Base-by-base conservation (phyloP, 2,329 filamentous ascomycete genomes). In the Dendryphion nanum region DNA sequence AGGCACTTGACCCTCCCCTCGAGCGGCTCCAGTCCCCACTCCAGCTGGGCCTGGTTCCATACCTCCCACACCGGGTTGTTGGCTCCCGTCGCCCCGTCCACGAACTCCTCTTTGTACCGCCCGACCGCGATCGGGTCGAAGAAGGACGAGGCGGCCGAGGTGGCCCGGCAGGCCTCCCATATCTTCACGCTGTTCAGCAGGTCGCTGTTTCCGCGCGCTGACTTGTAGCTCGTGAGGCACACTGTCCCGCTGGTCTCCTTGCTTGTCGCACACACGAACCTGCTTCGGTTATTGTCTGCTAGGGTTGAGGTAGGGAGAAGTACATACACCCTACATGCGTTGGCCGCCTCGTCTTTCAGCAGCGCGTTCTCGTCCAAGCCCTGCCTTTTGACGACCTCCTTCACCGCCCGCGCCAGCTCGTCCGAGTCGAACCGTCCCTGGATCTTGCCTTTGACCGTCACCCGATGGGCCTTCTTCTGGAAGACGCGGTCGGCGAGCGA, bases 41-140 rank as follows among this genome's bases (percentile, higher is more conserved):
- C 42, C 16, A 63, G 52, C 30, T 55, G 44, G 4, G 67, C 70
- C 45, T 73, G 56, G 17, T 57, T 56, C 30, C 30, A 39, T 12
- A 39, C 30, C 30, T 32, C 30, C 12, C 53, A 41, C 12, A 71
- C 52, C 2, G 73, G 74, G 39, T 76, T 76, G 49, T 76, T 76
- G 4, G 30, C 30, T 21, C 42, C 35, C 17, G 35, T 38, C 12
- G 35, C 42, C 7, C 68, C 71, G 45, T 76, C 73, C 13, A 71
- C 53, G 40, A 68, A 74, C 0, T 24, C 30, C 32, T 52, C 33
- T 1, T 43, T 33, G 3, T 57, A 58, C 2, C 45, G 37, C 1
- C 62, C 64, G 18, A 76, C 59, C 2, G 44, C 32, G 21, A 76
- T 67, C 0, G 66, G 43, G 12, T 56, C 47, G 33, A 63, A 64